Conservation (phyloP, 164 flowering plant species). For the Aristolochia fimbriata region DNA sequence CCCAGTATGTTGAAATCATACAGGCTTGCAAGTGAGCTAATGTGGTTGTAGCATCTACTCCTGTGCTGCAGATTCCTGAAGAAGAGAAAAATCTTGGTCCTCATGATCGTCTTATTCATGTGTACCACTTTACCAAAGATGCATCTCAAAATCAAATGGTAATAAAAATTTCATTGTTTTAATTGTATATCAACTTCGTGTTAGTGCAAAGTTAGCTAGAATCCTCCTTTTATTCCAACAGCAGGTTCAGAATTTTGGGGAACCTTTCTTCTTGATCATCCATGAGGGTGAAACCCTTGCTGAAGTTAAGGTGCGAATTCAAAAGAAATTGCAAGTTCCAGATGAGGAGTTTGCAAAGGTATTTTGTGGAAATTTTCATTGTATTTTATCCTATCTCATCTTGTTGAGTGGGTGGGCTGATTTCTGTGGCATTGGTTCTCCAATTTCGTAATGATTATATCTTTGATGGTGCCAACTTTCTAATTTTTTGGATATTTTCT, state of each 20-base stretch:
- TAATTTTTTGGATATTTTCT: background rate
- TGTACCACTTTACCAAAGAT: slow-evolving; percentile 88
- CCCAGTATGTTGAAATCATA: background rate
- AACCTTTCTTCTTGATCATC: slow-evolving; percentile 89
- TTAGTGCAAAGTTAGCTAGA: background rate
- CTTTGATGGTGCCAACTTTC: background rate
- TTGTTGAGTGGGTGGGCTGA: too few relatives aligned
- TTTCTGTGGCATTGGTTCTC: too few relatives aligned
- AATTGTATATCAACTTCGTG: too few relatives aligned
- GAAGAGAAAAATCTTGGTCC: slow-evolving; percentile 95
- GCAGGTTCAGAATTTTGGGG: slow-evolving; percentile 98
- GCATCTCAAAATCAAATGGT: slow-evolving; percentile 79
- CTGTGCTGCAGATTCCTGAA: slow-evolving; percentile 70
- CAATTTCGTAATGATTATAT: background rate
- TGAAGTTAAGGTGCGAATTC: slow-evolving; percentile 76
- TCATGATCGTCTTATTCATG: slow-evolving; percentile 88
- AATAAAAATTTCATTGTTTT: slow-evolving; percentile 5
- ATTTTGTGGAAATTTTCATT: background rate
- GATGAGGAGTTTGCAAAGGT: slow-evolving; percentile 96
- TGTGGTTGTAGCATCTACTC: background rate
- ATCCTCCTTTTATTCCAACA: slow-evolving; percentile 18
- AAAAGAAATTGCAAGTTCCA: slow-evolving; percentile 83
- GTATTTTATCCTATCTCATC: too few relatives aligned
- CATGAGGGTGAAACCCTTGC: slow-evolving; percentile 90
- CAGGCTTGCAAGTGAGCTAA: background rate